Percentiles rank a stretch among this genome's conserved stretches.
Conservation (phyloP, 176 grass and related monocot genomes). For the Avena atlantica region DNA sequence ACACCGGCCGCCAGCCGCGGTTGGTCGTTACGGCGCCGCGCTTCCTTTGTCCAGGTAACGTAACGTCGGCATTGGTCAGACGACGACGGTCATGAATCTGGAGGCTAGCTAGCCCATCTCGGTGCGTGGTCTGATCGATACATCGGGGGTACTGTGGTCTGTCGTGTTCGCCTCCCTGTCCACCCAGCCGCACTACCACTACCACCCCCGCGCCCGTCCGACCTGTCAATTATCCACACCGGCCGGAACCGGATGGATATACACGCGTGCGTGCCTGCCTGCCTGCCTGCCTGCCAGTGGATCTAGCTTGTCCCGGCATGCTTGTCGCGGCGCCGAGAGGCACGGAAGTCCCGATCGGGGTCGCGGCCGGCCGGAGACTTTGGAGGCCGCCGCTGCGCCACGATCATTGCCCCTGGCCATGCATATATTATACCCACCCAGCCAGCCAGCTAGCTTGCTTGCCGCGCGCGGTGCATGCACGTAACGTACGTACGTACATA, state of each 20-base stretch:
- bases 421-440: background rate
- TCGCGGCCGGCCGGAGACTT: conserved; percentile 15
- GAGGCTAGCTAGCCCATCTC: too few relatives aligned
- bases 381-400: conserved; percentile 45
- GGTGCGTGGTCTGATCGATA: too few relatives aligned
- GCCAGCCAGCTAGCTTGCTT: background rate
- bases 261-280: background rate
- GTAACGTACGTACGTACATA: background rate
- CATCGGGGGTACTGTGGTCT: too few relatives aligned
- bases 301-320: conserved; percentile 36
- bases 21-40: background rate
- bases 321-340: conserved; percentile 25
- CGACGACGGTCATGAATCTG: too few relatives aligned
- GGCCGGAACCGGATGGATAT: background rate
- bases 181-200: background rate
- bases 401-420: conserved; percentile 32
- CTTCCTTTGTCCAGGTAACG: background rate
- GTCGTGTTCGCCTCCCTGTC: conserved; percentile 7
- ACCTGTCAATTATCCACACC: background rate
- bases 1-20: background rate
- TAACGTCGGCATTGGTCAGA: too few relatives aligned
- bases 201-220: background rate
- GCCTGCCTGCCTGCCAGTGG: background rate
- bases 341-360: background rate
- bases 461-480: background rate